These are phyloP conservation scores for Exophiala calicioides DNA, from an alignment of 2,329 filamentous ascomycete species.

Conservation along the genomic window DNA sequence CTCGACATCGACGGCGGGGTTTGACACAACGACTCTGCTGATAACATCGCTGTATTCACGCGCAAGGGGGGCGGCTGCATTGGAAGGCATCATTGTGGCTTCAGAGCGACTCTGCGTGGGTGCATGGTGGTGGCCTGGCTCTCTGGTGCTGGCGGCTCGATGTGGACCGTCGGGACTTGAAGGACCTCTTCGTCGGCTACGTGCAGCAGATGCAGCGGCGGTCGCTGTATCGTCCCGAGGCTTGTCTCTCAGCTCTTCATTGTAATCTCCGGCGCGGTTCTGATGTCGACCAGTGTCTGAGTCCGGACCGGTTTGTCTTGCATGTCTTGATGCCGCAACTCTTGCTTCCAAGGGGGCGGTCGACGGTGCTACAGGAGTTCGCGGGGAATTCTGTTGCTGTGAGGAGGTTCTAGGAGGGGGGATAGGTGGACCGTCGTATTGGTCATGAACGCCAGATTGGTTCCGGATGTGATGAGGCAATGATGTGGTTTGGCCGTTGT, in stretches of 20 bases:
- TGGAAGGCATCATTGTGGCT: conserved; percentile 55
- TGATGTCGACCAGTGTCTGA: conserved; percentile 37
- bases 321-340: conserved; percentile 43
- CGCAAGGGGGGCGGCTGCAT: conserved; percentile 61
- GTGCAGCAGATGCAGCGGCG: conserved; percentile 37
- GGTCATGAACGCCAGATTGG: conserved; percentile 44
- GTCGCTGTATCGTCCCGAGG: conserved; percentile 37
- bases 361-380: conserved; percentile 41
- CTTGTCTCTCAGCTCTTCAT: conserved; percentile 45
- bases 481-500: conserved; percentile 17
- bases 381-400: conserved; percentile 54
- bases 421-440: conserved; percentile 64
- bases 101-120: conserved; percentile 37
- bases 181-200: conserved; percentile 50
- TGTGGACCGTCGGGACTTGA: conserved; percentile 51
- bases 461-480: conserved; percentile 34
- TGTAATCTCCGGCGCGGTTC: conserved; percentile 43
- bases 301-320: conserved; percentile 37
- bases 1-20: conserved; percentile 71
- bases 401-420: conserved; percentile 82
- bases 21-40: conserved; percentile 73
- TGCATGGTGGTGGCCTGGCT: conserved; percentile 40
- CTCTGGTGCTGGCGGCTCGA: conserved; percentile 43
- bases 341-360: conserved; percentile 38
- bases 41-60: conserved; percentile 79